phyloP scores from a whole-genome alignment of 2,329 filamentous ascomycete species.

The Exutisphaerella laricina region DNA sequence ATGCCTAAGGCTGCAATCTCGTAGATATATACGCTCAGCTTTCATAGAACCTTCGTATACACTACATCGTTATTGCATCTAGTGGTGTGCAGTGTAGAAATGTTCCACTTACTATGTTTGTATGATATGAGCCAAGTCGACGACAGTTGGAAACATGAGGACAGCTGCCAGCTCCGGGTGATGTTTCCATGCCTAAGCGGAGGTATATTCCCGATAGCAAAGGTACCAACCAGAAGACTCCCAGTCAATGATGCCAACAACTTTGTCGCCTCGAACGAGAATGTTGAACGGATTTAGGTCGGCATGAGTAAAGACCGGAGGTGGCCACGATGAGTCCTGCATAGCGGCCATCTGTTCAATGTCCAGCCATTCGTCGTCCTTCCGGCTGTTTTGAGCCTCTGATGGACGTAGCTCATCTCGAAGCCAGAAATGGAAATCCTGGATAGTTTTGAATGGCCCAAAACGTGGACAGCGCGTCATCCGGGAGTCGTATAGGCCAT shows the following conservation, averaged over 20 bases:
- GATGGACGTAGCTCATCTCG: conserved; percentile 2
- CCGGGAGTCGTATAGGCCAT: conserved; percentile 10
- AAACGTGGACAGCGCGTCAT: conserved; percentile 2
- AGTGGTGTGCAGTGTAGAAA: too few relatives aligned
- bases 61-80: too few relatives aligned
- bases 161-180: conserved; percentile 37
- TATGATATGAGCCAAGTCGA: too few relatives aligned
- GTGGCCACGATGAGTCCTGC: conserved; percentile 35
- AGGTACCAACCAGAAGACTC: conserved; percentile 47
- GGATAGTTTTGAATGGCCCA: conserved; percentile 12
- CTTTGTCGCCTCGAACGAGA: conserved; percentile 36
- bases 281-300: conserved; percentile 46
- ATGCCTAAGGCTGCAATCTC: too few relatives aligned
- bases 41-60: too few relatives aligned
- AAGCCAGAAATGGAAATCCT: conserved; percentile 12
- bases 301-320: conserved; percentile 46
- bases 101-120: too few relatives aligned
- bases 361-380: conserved; percentile 15
- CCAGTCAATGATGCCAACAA: conserved; percentile 47
- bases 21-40: too few relatives aligned
- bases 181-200: conserved; percentile 37
- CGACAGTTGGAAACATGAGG: too few relatives aligned
- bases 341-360: conserved; percentile 32
- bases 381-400: conserved; percentile 1
- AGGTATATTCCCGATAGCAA: conserved; percentile 44